Conservation (phyloP, 345 rosid species). For the Euphorbia pulcherrima region DNA sequence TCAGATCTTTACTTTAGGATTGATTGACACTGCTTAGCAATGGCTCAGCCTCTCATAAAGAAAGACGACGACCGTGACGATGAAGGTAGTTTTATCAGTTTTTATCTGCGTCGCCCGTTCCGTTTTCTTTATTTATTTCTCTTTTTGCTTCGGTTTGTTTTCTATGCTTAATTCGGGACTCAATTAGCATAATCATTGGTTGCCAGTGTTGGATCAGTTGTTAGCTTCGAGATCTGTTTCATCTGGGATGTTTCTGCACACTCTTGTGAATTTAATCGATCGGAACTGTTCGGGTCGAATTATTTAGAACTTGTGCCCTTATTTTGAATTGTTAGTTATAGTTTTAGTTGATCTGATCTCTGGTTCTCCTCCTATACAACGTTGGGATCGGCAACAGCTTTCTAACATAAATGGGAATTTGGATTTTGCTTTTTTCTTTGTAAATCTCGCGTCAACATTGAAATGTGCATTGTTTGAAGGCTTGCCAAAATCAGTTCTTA, state of each 20-base stretch:
- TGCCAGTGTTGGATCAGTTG: slow-evolving; percentile 31
- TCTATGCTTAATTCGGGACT: slow-evolving; percentile 1
- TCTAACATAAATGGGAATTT: slow-evolving; percentile 21
- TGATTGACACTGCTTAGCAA: slow-evolving; percentile 25
- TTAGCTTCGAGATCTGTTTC: slow-evolving; percentile 47
- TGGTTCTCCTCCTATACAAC: not conserved
- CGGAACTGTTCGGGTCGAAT: slow-evolving; percentile 8
- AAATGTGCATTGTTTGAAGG: not conserved
- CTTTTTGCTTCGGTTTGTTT: slow-evolving; percentile 5
- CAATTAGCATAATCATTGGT: slow-evolving; percentile 10
- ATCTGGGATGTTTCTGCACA: slow-evolving; percentile 4
- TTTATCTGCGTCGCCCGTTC: not conserved
- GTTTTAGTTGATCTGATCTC: slow-evolving; percentile 29
- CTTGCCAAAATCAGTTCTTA: too few relatives aligned
- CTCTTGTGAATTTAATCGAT: not conserved
- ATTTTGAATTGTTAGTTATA: slow-evolving; percentile 11
- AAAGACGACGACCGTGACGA: slow-evolving; percentile 99
- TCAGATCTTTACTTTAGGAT: slow-evolving; percentile 28
- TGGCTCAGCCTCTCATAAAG: slow-evolving; percentile 96
- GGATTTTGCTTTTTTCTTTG: slow-evolving; percentile 11
- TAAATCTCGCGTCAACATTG: slow-evolving; percentile 17
- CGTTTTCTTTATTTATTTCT: not conserved
- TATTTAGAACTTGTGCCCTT: not conserved
- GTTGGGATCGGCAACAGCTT: not conserved
- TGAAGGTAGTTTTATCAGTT: slow-evolving; percentile 50